Evolutionary conservation across 2,329 filamentous ascomycete genomes (phyloP), one percentile per base, ranked within the genome.

Genomic region (Stemphylium lycopersici): DNA sequence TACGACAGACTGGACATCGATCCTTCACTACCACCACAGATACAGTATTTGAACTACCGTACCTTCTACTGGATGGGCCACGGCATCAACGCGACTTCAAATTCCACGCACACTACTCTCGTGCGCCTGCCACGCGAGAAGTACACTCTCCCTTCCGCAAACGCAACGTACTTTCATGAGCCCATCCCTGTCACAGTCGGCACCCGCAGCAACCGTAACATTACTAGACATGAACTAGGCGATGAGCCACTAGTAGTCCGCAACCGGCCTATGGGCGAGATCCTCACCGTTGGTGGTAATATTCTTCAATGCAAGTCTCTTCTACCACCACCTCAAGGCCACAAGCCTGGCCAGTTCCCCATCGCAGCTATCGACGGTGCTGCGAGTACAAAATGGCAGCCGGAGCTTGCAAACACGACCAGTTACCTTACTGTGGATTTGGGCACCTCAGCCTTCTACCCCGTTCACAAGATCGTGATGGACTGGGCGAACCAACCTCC

Each of bases 31-130:
- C 87, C 87, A 26, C 84, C 85, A 15, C 87, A 90, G 60, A 85
- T 90, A 50, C 78, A 83, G 2, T 72, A 85, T 40, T 64, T 89
- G 29, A 78, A 77, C 43, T 86, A 87, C 65, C 83, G 87, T 6
- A 87, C 81, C 1, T 84, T 89, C 69, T 87, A 88, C 75, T 89
- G 84, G 80, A 84, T 83, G 58, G 87, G 87, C 15, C 85, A 84
- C 72, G 85, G 85, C 3, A 81, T 90, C 61, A 80, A 81, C 8
- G 85, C 85, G 1, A 77, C 72, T 31, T 84, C 86, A 2, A 89
- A 89, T 66, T 77, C 79, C 37, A 88, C 86, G 0, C 85, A 90
- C 62, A 90, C 88, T 0, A 85, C 79, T 2, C 73, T 90, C 33
- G 80, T 78, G 12, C 84, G 87, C 12, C 74, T 83, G 2, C 66